Evolutionary conservation across 768 basidiomycete genomes (phyloP), one percentile per base, ranked within the genome.

Genomic region (Leucocoprinus sp.): DNA sequence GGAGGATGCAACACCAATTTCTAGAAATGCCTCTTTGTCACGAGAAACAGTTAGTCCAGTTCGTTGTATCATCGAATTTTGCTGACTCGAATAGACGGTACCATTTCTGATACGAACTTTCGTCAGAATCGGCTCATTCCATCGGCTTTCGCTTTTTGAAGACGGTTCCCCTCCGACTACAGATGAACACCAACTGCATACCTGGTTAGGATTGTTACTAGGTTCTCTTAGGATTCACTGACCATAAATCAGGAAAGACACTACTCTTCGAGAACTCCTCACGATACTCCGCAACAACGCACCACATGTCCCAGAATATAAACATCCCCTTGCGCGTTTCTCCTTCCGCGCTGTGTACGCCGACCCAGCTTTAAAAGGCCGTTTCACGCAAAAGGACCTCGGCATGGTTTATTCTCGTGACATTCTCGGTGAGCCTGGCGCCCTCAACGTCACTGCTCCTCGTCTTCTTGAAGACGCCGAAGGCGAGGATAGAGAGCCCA

Each of bases 31-130:
- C 11, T 63, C 69, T 8, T 63, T 78, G n/a, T 63, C 72, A 26
- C 65, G 81, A 37, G 79, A 80, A 60, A 82, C 80, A 64, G 80
- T 75, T n/a, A 18, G 5, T 1, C 43, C 15, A 39, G 2, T 31
- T n/a, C 37, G 1, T 46, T 17, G 38, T 22, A n/a, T 48, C 8
- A 22, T 12, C 21, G 7, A 24, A 9, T 15, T 3, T 5, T 21
- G 19, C 39, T 48, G 8, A 48, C n/a, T 19, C 6, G 9, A 18
- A 24, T 51, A 89, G 87, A 86, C 81, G 4, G 72, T 82, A 0
- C 88, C 88, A 5, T 91, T 91, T 61, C 76, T 91, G 43, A 78
- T 91, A 27, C 76, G 88, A 40, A 70, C 86, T 11, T 91, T 91
- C 60, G 73, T 90, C 46, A 90, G 88, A 74, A 76, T 86, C 29